Percentiles rank a stretch among this genome's conserved stretches.
Conservation (phyloP, 106 monocot genomes). For the Vanilla planifolia region DNA sequence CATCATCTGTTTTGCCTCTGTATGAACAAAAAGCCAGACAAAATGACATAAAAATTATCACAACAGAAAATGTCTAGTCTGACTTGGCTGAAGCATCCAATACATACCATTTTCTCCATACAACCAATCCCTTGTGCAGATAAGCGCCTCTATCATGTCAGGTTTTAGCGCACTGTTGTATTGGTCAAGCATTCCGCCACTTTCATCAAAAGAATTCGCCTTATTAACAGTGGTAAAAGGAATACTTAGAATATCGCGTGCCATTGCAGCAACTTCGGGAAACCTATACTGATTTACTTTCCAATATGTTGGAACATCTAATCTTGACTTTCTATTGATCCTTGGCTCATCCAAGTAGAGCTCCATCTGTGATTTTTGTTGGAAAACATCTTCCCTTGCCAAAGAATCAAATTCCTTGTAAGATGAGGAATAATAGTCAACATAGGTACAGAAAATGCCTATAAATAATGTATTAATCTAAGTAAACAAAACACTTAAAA, state of each 20-base stretch:
- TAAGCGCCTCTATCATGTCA: background rate
- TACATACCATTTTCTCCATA: background rate
- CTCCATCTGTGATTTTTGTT: constrained; percentile 6
- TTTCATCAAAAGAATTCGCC: constrained; percentile 1
- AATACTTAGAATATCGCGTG: background rate
- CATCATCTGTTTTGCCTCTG: background rate
- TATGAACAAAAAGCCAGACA: background rate
- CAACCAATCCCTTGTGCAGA: constrained; percentile 4
- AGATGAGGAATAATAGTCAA: background rate
- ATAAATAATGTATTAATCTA: background rate
- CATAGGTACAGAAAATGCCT: no score
- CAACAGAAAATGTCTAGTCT: background rate
- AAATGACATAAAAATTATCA: background rate
- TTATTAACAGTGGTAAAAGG: background rate
- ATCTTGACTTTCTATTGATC: constrained; percentile 3
- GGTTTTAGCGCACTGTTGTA: background rate
- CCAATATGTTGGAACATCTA: constrained; percentile 5
- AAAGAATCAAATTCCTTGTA: constrained; percentile 9
- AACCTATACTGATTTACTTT: background rate
- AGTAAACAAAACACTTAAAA: background rate
- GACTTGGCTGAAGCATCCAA: background rate
- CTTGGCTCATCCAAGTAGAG: constrained; percentile 8
- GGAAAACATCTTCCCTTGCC: background rate
- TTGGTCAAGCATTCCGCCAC: background rate
- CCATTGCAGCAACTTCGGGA: constrained; percentile 5